A percentile compares a stretch with the other conserved stretches of the same genome.
These are phyloP conservation scores for Arabidopsis lyrata DNA, from an alignment of 441 rosid genomes.

Conservation along the genomic window DNA sequence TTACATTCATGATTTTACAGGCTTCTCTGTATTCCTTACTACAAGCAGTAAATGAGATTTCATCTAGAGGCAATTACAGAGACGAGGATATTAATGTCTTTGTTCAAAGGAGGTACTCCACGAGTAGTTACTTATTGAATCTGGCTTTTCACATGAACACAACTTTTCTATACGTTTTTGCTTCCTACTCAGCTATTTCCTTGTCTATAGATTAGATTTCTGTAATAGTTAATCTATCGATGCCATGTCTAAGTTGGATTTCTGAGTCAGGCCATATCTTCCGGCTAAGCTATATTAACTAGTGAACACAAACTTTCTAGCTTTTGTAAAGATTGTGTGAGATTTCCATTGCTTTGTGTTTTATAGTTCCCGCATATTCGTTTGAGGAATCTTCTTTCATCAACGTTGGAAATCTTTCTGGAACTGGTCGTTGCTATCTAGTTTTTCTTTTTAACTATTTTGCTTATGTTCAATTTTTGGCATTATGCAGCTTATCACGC, in stretches of 20 bases:
- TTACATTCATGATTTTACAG: slow-evolving; percentile 59
- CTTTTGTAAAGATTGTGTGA: slow-evolving; percentile 21
- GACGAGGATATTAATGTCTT: slow-evolving; percentile 80
- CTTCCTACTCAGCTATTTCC: slow-evolving; percentile 5
- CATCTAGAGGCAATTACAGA: slow-evolving; percentile 80
- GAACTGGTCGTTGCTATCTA: background rate
- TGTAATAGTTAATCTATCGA: slow-evolving; percentile 18
- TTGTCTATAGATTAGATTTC: background rate
- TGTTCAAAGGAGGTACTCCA: slow-evolving; percentile 85
- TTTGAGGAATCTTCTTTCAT: slow-evolving; percentile 4
- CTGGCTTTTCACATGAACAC: slow-evolving; percentile 28
- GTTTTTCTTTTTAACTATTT: background rate
- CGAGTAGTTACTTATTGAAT: slow-evolving; percentile 29
- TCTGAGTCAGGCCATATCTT: slow-evolving; percentile 19
- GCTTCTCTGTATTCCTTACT: slow-evolving; percentile 84
- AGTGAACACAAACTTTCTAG: slow-evolving; percentile 16
- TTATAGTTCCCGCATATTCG: slow-evolving; percentile 1
- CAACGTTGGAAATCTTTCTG: background rate
- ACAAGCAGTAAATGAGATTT: slow-evolving; percentile 92
- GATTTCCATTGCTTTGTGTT: slow-evolving; percentile 3
- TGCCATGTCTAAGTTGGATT: slow-evolving; percentile 4
- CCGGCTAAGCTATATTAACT: background rate
- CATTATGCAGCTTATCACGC: slow-evolving; percentile 75
- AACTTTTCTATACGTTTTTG: slow-evolving; percentile 15
- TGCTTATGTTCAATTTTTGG: slow-evolving; percentile 10